Conservation (phyloP, 352 stramenopile species). For the Globisporangium spinosum region DNA sequence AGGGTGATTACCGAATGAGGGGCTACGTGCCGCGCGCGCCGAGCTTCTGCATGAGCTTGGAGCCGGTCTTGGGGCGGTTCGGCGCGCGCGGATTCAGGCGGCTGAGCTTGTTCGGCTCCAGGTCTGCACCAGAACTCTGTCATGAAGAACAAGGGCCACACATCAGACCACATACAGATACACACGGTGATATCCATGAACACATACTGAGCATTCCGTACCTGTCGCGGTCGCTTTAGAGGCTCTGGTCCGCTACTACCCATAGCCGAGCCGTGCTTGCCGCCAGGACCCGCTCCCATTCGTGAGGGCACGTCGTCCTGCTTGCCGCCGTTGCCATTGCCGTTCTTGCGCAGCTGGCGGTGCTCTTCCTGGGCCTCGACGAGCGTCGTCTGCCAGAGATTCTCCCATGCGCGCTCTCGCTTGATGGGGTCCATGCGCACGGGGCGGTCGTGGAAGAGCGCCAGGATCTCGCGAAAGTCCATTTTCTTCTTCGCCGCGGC, state of each 20-base stretch:
- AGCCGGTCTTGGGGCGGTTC: slow-evolving; percentile 34
- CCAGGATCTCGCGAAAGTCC: slow-evolving; percentile 66
- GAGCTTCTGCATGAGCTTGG: slow-evolving; percentile 79
- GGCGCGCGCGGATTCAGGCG: slow-evolving; percentile 37
- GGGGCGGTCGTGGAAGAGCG: slow-evolving; percentile 50
- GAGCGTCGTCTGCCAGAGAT: slow-evolving; percentile 48
- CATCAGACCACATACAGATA: not conserved
- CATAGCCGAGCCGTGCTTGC: slow-evolving; percentile 3
- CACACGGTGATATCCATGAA: not conserved
- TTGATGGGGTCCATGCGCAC: slow-evolving; percentile 13
- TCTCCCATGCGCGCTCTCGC: slow-evolving; percentile 30
- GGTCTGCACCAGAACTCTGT: slow-evolving; percentile 38
- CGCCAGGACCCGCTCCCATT: not conserved
- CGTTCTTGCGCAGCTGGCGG: slow-evolving; percentile 35
- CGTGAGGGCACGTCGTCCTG: slow-evolving; percentile 21
- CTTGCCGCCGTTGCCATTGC: slow-evolving; percentile 5
- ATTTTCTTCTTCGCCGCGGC: slow-evolving; percentile 32
- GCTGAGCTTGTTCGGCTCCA: slow-evolving; percentile 52
- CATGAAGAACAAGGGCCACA: not conserved
- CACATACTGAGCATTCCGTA: slow-evolving; percentile 10
- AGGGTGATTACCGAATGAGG: not conserved
- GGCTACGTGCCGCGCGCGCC: slow-evolving; percentile 20
- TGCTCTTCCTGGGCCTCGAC: slow-evolving; percentile 61
- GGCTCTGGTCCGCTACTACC: slow-evolving; percentile 27
- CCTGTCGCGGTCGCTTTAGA: slow-evolving; percentile 55